A percentile compares a stretch with the other conserved stretches of the same genome.
Conservation (phyloP, 306 rosid genomes). For the Lathyrus aphaca region DNA sequence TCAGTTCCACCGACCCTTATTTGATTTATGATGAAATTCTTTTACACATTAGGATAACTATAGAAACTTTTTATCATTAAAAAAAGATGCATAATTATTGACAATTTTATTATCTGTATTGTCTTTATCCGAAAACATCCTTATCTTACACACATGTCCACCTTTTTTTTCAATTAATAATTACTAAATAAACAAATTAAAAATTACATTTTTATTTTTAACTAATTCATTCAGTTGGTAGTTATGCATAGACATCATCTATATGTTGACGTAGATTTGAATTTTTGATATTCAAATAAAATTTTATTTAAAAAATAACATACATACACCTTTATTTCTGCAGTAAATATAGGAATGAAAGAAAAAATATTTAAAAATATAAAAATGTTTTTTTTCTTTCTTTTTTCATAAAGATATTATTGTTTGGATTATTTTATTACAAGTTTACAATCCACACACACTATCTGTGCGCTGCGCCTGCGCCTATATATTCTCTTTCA, state of each 20-base stretch:
- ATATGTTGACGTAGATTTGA: no score
- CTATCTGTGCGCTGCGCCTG: conserved; percentile 23
- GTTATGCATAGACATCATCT: no score
- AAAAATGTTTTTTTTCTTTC: no score
- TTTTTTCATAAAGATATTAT: background rate
- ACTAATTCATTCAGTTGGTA: no score
- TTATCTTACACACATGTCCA: conserved; percentile 7
- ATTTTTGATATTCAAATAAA: background rate
- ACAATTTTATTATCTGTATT: background rate
- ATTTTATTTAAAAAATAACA: background rate
- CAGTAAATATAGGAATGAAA: background rate
- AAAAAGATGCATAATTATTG: background rate
- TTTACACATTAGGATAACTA: background rate
- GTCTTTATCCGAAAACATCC: conserved; percentile 21
- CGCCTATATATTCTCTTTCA: conserved; percentile 47
- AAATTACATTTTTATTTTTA: no score
- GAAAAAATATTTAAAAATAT: no score
- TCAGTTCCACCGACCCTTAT: background rate
- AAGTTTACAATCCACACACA: conserved; percentile 23
- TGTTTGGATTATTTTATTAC: background rate
- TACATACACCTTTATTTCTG: background rate
- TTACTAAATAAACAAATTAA: no score
- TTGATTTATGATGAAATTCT: conserved; percentile 3
- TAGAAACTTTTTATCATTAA: no score
- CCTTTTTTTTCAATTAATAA: background rate